Evolutionary conservation across 345 rosid genomes (phyloP).

Genomic region (Eucalyptus sp.): DNA sequence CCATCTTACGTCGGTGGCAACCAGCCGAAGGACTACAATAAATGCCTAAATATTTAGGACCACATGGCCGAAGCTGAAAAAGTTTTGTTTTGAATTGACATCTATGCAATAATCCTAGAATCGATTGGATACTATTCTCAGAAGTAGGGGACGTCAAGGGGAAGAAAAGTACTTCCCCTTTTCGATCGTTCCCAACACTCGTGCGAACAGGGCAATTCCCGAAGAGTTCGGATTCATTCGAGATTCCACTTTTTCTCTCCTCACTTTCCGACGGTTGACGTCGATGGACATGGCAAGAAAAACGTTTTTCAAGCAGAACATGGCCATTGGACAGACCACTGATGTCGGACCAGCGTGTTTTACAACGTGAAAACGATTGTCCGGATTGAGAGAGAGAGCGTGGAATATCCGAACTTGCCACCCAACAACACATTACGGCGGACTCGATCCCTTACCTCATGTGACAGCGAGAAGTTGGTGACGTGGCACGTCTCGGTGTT

Average conservation of each 20-base stretch:
- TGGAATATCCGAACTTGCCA: not conserved
- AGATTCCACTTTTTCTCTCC: not conserved
- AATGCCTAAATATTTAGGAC: not conserved
- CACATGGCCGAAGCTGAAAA: fast-evolving
- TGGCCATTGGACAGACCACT: not conserved
- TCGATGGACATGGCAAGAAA: not conserved
- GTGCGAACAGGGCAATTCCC: not conserved
- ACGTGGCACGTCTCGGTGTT: slow-evolving; percentile 60
- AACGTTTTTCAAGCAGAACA: not conserved
- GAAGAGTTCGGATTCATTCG: not conserved
- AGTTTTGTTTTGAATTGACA: not conserved
- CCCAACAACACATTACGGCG: not conserved
- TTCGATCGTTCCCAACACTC: not conserved
- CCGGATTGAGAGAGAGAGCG: not conserved
- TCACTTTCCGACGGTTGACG: not conserved
- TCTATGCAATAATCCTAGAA: not conserved
- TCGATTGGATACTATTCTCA: not conserved
- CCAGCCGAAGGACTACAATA: not conserved
- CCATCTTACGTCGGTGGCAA: not conserved
- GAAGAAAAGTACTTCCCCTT: not conserved
- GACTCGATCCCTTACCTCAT: slow-evolving; percentile 40
- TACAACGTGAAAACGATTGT: not conserved
- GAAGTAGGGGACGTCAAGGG: not conserved
- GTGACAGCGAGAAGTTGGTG: slow-evolving; percentile 69
- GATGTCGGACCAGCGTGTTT: not conserved